These are phyloP conservation scores for Glycine latifolia DNA, from an alignment of 306 rosid genomes.

Conservation along the genomic window DNA sequence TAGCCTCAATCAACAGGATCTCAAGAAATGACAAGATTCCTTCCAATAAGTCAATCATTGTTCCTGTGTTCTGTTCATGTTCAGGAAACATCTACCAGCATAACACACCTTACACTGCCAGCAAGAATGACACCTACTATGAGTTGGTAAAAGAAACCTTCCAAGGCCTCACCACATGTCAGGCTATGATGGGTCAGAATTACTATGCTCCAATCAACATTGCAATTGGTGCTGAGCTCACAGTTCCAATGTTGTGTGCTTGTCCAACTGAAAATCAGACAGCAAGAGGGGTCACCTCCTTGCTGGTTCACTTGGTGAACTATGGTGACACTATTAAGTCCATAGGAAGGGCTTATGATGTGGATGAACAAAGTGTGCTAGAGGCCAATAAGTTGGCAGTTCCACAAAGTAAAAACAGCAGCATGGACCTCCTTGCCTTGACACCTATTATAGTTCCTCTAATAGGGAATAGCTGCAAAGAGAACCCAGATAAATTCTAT, in stretches of 20 bases:
- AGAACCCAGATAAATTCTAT: conserved; percentile 51
- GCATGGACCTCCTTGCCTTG: conserved; percentile 11
- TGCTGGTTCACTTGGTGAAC: conserved; percentile 50
- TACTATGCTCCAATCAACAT: conserved; percentile 45
- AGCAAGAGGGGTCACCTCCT: conserved; percentile 47
- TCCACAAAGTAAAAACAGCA: conserved; percentile 12
- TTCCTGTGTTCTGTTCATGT: conserved; percentile 62
- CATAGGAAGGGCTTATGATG: conserved; percentile 55
- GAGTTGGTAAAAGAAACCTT: conserved; percentile 35
- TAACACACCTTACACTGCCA: conserved; percentile 44
- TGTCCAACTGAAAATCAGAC: conserved; percentile 57
- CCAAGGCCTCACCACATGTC: conserved; percentile 70
- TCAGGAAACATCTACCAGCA: conserved; percentile 63
- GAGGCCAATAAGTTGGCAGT: conserved; percentile 54
- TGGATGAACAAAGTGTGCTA: conserved; percentile 45
- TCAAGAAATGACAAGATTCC: conserved; percentile 46
- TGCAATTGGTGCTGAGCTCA: conserved; percentile 47
- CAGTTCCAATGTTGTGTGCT: conserved; percentile 60
- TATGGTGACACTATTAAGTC: conserved; percentile 42
- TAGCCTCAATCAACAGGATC: conserved; percentile 60
- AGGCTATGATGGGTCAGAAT: conserved; percentile 60
- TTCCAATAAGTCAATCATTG: conserved; percentile 47
- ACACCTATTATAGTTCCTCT: conserved; percentile 63
- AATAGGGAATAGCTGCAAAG: conserved; percentile 48
- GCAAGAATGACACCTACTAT: conserved; percentile 44